Conservation (phyloP, 805 yeast genomes). For the Brettanomyces custersianus region DNA sequence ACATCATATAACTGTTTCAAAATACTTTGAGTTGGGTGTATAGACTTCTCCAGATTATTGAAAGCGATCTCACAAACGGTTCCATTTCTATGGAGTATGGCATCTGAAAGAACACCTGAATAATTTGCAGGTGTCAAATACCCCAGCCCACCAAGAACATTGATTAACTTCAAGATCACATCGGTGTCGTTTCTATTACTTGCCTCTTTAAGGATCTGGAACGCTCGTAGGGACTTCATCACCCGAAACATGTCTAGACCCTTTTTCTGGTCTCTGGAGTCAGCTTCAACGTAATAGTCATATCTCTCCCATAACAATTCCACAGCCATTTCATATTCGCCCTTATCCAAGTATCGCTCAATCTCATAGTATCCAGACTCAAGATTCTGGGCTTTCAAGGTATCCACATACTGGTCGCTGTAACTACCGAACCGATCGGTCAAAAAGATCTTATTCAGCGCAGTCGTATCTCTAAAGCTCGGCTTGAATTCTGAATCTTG, state of each 20-base stretch:
- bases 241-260: background rate
- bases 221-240: constrained; percentile 6
- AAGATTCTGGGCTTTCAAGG: constrained; percentile 4
- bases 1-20: constrained; percentile 5
- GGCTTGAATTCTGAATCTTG: background rate
- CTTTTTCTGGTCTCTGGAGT: background rate
- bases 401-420: constrained; percentile 8
- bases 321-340: constrained; percentile 18
- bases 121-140: constrained; percentile 6
- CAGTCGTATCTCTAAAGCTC: constrained; percentile 5
- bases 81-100: constrained; percentile 4
- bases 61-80: background rate
- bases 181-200: constrained; percentile 15
- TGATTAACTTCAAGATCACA: constrained; percentile 8
- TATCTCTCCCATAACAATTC: constrained; percentile 11
- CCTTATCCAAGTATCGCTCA: constrained; percentile 8
- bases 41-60: background rate
- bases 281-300: background rate
- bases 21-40: constrained; percentile 6
- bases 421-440: constrained; percentile 6
- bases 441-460: constrained; percentile 10
- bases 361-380: constrained; percentile 13
- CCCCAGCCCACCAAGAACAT: constrained; percentile 1
- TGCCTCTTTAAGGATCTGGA: constrained; percentile 13
- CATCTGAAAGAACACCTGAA: constrained; percentile 8